phyloP scores from a whole-genome alignment of 2,329 filamentous ascomycete genomes.

The Talaromyces sp. region DNA sequence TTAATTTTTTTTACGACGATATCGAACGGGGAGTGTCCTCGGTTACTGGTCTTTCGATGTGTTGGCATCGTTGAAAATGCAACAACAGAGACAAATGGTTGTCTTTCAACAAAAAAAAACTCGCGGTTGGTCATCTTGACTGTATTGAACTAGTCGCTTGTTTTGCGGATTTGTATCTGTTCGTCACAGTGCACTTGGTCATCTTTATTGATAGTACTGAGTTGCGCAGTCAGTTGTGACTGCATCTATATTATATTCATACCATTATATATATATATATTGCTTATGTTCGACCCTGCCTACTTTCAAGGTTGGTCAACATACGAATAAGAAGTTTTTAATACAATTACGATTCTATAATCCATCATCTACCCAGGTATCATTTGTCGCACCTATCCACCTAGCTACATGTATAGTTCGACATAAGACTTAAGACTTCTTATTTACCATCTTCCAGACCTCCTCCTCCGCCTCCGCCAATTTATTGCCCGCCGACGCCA shows the following conservation, averaged over 20 bases:
- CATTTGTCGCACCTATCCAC: background rate
- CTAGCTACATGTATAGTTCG: background rate
- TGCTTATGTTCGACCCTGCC: background rate
- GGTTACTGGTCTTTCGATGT: background rate
- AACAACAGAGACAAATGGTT: background rate
- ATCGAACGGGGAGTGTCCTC: background rate
- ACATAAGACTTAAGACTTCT: slow-evolving; percentile 3
- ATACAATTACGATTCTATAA: background rate
- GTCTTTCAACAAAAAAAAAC: background rate
- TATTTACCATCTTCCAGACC: slow-evolving; percentile 49
- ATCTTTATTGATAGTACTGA: slow-evolving; percentile 34
- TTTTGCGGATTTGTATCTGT: slow-evolving; percentile 9
- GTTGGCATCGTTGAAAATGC: background rate
- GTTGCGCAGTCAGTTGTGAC: slow-evolving; percentile 15
- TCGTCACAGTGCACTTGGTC: slow-evolving; percentile 22
- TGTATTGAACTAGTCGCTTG: slow-evolving; percentile 32
- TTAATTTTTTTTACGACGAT: slow-evolving; percentile 7
- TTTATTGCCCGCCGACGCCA: slow-evolving; percentile 39
- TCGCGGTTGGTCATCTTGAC: slow-evolving; percentile 34
- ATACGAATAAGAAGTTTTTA: background rate
- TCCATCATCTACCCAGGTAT: background rate
- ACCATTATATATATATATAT: background rate
- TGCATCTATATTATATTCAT: slow-evolving; percentile 1
- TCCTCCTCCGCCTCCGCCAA: slow-evolving; percentile 46
- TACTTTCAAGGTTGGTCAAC: background rate